A percentile compares a stretch with the other conserved stretches of the same genome.
These are phyloP conservation scores for Erodium maritimum DNA, from an alignment of 345 rosid species.

Conservation along the genomic window DNA sequence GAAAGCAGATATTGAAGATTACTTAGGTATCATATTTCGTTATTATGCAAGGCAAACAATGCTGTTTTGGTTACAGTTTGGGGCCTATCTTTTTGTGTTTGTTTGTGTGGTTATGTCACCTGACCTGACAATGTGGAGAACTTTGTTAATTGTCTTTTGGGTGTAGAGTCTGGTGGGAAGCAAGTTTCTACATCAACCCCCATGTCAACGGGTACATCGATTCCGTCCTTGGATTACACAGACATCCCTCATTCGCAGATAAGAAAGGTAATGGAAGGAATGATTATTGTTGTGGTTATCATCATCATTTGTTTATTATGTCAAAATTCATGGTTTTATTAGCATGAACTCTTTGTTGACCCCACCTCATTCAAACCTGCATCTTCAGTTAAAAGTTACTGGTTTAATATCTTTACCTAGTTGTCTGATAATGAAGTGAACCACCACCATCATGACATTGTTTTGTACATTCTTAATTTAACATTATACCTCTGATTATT, in stretches of 20 bases:
- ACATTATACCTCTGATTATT: background rate
- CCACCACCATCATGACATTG: background rate
- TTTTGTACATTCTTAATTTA: too few species aligned
- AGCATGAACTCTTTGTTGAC: background rate
- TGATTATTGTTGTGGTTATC: background rate
- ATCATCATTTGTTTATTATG: background rate
- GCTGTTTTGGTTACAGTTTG: background rate
- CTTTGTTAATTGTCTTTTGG: constrained; percentile 2
- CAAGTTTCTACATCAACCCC: constrained; percentile 47
- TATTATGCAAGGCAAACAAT: constrained; percentile 2
- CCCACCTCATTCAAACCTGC: background rate
- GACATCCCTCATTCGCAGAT: constrained; percentile 91
- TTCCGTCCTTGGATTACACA: constrained; percentile 59
- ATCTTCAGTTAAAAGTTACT: background rate
- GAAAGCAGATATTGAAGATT: constrained; percentile 90
- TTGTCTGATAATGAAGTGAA: background rate
- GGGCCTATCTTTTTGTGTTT: constrained; percentile 1
- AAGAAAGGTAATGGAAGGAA: constrained; percentile 49
- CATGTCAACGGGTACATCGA: constrained; percentile 29
- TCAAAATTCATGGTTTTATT: background rate
- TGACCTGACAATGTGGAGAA: constrained; percentile 4
- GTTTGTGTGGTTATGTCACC: background rate
- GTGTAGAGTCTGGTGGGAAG: constrained; percentile 58
- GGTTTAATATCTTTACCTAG: background rate
- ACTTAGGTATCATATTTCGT: constrained; percentile 44